Conservation (phyloP, 805 yeast species). For the Ogataea methanolica region DNA sequence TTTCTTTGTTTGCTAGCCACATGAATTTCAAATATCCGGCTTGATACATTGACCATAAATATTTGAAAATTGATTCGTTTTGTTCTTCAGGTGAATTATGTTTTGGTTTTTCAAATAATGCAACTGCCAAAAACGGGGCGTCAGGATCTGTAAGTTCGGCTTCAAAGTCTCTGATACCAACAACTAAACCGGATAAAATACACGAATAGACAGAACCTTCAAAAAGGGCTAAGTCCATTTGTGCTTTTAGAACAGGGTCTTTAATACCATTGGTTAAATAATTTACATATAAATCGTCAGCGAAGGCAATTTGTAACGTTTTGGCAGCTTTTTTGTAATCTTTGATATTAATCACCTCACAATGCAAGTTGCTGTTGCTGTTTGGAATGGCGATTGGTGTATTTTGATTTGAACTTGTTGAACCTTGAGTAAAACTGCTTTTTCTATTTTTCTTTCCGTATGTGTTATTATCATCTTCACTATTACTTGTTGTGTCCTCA, state of each 20-base stretch:
- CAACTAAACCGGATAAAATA: constrained; percentile 44
- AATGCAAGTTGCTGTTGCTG: constrained; percentile 9
- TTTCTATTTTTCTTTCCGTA: constrained; percentile 1
- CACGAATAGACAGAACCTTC: constrained; percentile 51
- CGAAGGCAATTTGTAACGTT: constrained; percentile 49
- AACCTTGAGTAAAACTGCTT: not conserved
- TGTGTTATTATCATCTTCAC: not conserved
- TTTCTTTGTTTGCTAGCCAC: constrained; percentile 35
- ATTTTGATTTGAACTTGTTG: not conserved
- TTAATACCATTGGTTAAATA: constrained; percentile 42
- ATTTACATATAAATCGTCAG: constrained; percentile 49
- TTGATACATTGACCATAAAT: constrained; percentile 30
- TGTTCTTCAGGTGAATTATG: constrained; percentile 5
- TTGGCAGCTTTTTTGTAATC: constrained; percentile 54
- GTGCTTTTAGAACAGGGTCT: constrained; percentile 32
- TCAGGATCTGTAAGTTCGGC: constrained; percentile 36
- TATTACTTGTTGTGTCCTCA: not conserved
- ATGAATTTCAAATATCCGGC: constrained; percentile 30
- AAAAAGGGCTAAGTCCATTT: constrained; percentile 45
- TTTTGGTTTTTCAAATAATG: constrained; percentile 41
- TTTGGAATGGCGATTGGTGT: too few species aligned
- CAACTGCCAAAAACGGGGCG: constrained; percentile 49
- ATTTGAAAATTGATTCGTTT: constrained; percentile 27
- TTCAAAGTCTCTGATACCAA: constrained; percentile 45
- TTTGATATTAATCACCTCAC: constrained; percentile 30